These are phyloP conservation scores for Paecilomyces sp. DNA, from an alignment of 2,329 filamentous ascomycete species.

Conservation along the genomic window DNA sequence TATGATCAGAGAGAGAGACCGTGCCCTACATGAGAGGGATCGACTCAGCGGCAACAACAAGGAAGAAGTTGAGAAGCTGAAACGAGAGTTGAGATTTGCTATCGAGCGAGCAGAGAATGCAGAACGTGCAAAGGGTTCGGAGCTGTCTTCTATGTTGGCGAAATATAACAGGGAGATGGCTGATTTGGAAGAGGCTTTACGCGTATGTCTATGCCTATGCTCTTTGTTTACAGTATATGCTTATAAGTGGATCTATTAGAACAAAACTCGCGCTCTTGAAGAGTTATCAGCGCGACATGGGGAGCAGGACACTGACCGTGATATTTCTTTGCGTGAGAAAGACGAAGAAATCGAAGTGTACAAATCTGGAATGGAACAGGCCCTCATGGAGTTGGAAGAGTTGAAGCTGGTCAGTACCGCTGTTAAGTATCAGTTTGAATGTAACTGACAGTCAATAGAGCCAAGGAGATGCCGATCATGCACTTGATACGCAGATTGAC, in stretches of 20 bases:
- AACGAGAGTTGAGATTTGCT: slow-evolving; percentile 86
- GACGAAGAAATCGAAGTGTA: slow-evolving; percentile 97
- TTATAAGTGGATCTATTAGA: slow-evolving; percentile 33
- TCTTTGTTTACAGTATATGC: not conserved
- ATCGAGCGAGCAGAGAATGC: slow-evolving; percentile 86
- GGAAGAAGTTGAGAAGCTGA: slow-evolving; percentile 90
- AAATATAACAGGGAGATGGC: slow-evolving; percentile 98
- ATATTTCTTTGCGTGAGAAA: slow-evolving; percentile 80
- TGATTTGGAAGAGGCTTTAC: slow-evolving; percentile 85
- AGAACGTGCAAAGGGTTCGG: slow-evolving; percentile 87
- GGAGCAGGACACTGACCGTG: slow-evolving; percentile 78
- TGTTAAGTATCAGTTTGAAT: not conserved
- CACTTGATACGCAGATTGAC: slow-evolving; percentile 85
- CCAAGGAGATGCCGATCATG: slow-evolving; percentile 68
- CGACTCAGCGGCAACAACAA: slow-evolving; percentile 77
- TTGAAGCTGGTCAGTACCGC: slow-evolving; percentile 51
- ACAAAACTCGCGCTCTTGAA: slow-evolving; percentile 80
- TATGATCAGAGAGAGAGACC: slow-evolving; percentile 95
- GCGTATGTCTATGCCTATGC: slow-evolving; percentile 27
- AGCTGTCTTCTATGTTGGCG: slow-evolving; percentile 86
- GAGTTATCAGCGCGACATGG: slow-evolving; percentile 71
- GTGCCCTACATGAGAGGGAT: slow-evolving; percentile 89
- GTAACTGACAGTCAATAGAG: slow-evolving; percentile 36
- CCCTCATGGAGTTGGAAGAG: slow-evolving; percentile 85
- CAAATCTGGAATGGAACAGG: slow-evolving; percentile 96